Conservation (phyloP, 1,139 yeast genomes). For the Hansenula anomala region DNA sequence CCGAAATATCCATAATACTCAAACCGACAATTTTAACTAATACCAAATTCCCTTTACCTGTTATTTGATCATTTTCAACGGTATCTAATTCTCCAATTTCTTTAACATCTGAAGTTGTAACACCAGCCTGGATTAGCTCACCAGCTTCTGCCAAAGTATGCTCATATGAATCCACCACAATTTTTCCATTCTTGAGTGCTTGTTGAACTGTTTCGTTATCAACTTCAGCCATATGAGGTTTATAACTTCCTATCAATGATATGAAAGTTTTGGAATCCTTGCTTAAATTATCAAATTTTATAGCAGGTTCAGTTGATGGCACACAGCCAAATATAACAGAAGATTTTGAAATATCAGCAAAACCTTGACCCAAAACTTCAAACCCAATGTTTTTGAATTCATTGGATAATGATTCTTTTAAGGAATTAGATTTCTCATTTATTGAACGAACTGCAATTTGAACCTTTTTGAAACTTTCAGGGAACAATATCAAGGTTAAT, state of each 20-base stretch:
- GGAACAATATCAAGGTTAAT: conserved; percentile 40
- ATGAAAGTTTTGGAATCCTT: conserved; percentile 37
- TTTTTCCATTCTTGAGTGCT: conserved; percentile 27
- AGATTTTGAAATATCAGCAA: conserved; percentile 24
- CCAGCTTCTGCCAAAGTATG: conserved; percentile 63
- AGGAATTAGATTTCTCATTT: conserved; percentile 36
- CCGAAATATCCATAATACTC: conserved; percentile 55
- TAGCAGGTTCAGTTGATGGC: conserved; percentile 48
- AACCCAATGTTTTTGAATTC: no score
- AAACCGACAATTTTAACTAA: conserved; percentile 55
- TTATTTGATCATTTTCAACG: conserved; percentile 9
- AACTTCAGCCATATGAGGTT: conserved; percentile 64
- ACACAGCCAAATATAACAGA: conserved; percentile 54
- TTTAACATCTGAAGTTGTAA: conserved; percentile 32
- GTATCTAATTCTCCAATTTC: conserved; percentile 38
- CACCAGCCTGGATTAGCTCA: conserved; percentile 46
- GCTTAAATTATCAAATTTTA: conserved; percentile 34
- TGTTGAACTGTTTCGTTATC: conserved; percentile 38
- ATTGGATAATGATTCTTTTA: no score
- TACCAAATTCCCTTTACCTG: conserved; percentile 27
- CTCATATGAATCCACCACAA: conserved; percentile 56
- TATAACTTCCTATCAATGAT: conserved; percentile 63
- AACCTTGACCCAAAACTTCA: conserved; percentile 21
- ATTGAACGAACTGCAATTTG: conserved; percentile 40
- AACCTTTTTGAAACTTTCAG: conserved; percentile 31